A percentile compares a stretch with the other conserved stretches of the same genome.
These are phyloP conservation scores for Cardamine occulta DNA, from an alignment of 345 rosid genomes.

Conservation along the genomic window DNA sequence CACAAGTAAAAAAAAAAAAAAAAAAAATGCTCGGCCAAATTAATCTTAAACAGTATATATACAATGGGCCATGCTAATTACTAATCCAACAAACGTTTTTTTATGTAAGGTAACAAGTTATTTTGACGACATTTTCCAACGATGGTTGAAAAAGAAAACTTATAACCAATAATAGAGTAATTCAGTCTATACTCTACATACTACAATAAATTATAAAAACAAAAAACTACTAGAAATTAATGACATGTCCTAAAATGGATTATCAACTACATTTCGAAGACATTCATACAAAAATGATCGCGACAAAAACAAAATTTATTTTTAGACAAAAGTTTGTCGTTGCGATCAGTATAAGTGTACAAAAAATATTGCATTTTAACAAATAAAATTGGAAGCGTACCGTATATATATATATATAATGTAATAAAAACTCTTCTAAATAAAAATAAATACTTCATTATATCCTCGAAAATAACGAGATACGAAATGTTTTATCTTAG, in stretches of 20 bases:
- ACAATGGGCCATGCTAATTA: not conserved
- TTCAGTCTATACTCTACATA: not conserved
- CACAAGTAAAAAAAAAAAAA: not conserved
- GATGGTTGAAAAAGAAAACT: not conserved
- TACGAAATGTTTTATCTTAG: too few relatives aligned
- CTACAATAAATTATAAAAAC: not conserved
- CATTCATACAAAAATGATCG: not conserved
- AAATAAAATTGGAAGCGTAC: too few relatives aligned
- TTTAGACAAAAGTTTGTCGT: too few relatives aligned
- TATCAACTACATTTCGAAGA: not conserved
- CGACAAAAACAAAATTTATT: too few relatives aligned
- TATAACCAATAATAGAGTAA: not conserved
- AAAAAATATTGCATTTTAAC: too few relatives aligned
- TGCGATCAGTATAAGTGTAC: too few relatives aligned
- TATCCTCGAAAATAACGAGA: too few relatives aligned
- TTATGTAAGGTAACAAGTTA: not conserved
- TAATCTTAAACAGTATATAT: not conserved
- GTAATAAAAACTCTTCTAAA: too few relatives aligned
- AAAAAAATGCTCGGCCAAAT: not conserved
- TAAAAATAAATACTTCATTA: too few relatives aligned
- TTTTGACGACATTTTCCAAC: not conserved
- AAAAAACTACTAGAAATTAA: not conserved
- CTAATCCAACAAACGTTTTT: slow-evolving; percentile 5
- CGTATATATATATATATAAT: too few relatives aligned
- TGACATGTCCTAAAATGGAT: not conserved